A percentile compares a stretch with the other conserved stretches of the same genome.
Conservation (phyloP, 192 early-diverging fungal genomes). For the Backusella psychrophila region DNA sequence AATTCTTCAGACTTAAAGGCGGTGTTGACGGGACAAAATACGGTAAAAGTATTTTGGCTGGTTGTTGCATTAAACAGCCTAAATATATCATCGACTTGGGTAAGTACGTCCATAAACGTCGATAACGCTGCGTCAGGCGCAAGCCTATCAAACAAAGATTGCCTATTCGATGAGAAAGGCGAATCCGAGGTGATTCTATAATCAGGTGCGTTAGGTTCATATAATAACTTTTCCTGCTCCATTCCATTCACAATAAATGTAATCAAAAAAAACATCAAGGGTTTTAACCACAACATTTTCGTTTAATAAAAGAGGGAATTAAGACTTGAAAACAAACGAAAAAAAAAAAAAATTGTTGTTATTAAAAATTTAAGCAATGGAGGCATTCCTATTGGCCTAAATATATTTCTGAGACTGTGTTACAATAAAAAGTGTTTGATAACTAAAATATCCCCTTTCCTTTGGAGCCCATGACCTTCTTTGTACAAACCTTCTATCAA, state of each 20-base stretch:
- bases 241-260: neutral
- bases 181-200: conserved; percentile 6
- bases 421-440: conserved; percentile 19
- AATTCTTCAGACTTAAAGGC: conserved; percentile 20
- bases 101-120: conserved; percentile 36
- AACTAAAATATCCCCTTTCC: neutral
- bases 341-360: conserved; percentile 4
- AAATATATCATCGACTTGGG: conserved; percentile 25
- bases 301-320: neutral
- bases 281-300: neutral
- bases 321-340: too few species aligned
- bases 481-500: conserved; percentile 2
- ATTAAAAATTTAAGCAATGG: conserved; percentile 3
- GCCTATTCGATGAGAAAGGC: neutral
- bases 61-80: conserved; percentile 17
- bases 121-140: conserved; percentile 30
- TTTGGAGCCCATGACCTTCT: neutral
- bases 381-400: conserved; percentile 8
- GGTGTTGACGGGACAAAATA: conserved; percentile 34
- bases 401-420: conserved; percentile 6
- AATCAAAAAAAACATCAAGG: neutral
- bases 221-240: conserved; percentile 8
- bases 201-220: conserved; percentile 27
- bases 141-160: conserved; percentile 36
- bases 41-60: conserved; percentile 22